Evolutionary conservation across 495 filamentous ascomycete species (phyloP), one percentile per base, ranked within the genome.

Genomic region (Hamigera avellanea): DNA sequence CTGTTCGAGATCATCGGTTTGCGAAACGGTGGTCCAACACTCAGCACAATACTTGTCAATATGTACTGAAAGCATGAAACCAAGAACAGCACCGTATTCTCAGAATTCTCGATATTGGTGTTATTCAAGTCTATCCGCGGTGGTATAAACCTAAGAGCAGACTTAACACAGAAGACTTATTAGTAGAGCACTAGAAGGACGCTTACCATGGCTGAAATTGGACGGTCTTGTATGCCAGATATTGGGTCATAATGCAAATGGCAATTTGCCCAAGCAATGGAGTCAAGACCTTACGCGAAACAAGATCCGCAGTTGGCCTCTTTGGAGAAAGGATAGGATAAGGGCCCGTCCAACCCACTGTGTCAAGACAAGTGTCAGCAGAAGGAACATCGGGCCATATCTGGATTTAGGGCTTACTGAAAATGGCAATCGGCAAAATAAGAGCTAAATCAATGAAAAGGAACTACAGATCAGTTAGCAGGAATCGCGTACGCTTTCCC

Each of bases 11-110:
- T 62, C 70, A 93, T 86, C 8, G 76, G 65, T 49, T 86, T 82
- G 33, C 93, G 69, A 59, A 93, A 99, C 7, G 93, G 93, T 13
- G 74, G 73, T 5, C 93, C 93, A 29, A 89, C 83, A 45, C 81
- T 95, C 10, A 96, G 67, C 10, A 96, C 81, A 38, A 95, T 69
- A 10, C 81, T 93, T 1, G 84, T 76, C 23, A 94, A 66, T 27
- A 91, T 88, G 57, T 99, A 99, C 56, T 96, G 88, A 50, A 83
- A 96, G 47, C 85, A 93, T 1, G 85, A 93, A 15, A 86, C 63
- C 31, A 95, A 59, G 59, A 95, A 99, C 13, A 99, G 62, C 0
- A 80, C 73, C 0, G 87, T 93, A 46, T 96, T 95, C 52, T 95
- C 80, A 9, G 87, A 95, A 48, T 96, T 96, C 37, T 75, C 65